These are phyloP conservation scores for Termitomyces sp. DNA, from an alignment of 768 basidiomycete species.

Conservation along the genomic window DNA sequence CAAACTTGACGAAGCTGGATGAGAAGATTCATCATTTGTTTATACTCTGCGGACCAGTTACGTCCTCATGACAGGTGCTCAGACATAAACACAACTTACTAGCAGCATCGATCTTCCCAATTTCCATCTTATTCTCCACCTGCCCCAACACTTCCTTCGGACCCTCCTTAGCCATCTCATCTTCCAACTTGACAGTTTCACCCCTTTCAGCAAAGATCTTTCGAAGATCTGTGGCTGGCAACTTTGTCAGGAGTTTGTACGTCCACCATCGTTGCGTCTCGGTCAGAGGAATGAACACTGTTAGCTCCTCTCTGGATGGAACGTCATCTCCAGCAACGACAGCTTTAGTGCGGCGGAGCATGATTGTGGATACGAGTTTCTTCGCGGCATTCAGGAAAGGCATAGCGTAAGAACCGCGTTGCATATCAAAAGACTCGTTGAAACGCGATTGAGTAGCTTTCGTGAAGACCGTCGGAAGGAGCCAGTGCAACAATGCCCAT, in stretches of 20 bases:
- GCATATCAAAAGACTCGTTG: constrained; percentile 48
- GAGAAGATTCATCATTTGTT: constrained; percentile 59
- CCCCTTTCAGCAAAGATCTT: constrained; percentile 36
- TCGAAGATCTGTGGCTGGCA: constrained; percentile 43
- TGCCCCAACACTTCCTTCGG: neutral
- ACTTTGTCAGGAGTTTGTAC: constrained; percentile 45
- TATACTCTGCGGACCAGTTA: constrained; percentile 34
- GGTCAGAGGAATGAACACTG: constrained; percentile 51
- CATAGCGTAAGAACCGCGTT: constrained; percentile 43
- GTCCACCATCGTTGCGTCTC: constrained; percentile 64
- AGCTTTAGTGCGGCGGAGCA: constrained; percentile 59
- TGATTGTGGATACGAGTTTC: constrained; percentile 42
- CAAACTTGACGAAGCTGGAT: constrained; percentile 69
- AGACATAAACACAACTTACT: constrained; percentile 18
- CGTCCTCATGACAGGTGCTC: neutral
- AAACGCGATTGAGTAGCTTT: constrained; percentile 40
- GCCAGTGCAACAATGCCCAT: constrained; percentile 51
- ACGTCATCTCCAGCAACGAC: constrained; percentile 37
- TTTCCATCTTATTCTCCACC: constrained; percentile 22
- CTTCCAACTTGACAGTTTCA: constrained; percentile 11
- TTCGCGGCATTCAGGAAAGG: constrained; percentile 44
- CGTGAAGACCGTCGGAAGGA: constrained; percentile 52
- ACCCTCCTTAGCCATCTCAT: constrained; percentile 25
- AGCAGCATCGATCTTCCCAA: constrained; percentile 17
- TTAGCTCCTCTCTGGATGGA: constrained; percentile 53